Percentiles rank a stretch among this genome's conserved stretches.
These are phyloP conservation scores for Arabidopsis hybrid DNA, from an alignment of 441 rosid species.

Conservation along the genomic window DNA sequence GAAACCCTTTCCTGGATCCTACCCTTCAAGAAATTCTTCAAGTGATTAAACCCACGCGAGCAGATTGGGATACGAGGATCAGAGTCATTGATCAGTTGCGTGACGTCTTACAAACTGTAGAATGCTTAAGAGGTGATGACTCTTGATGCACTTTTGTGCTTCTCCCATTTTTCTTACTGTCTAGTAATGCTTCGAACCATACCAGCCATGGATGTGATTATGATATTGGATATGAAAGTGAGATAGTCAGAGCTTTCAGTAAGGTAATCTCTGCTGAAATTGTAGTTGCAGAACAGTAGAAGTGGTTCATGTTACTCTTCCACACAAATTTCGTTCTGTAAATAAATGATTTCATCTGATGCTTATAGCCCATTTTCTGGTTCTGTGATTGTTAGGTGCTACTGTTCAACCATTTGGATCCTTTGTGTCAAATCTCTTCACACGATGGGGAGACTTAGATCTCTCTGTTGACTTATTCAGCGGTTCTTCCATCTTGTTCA, in stretches of 20 bases:
- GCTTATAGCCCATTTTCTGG: constrained; percentile 10
- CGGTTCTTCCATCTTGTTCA: constrained; percentile 61
- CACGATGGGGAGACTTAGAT: constrained; percentile 89
- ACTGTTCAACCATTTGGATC: constrained; percentile 92
- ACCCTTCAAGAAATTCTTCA: constrained; percentile 65
- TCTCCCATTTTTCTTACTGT: constrained; percentile 14
- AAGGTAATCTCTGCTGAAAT: constrained; percentile 5
- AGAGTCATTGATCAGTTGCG: constrained; percentile 63
- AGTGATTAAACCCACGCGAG: constrained; percentile 62
- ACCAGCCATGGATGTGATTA: constrained; percentile 3
- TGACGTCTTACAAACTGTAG: constrained; percentile 59
- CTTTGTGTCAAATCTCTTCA: constrained; percentile 84
- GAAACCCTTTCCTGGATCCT: constrained; percentile 52
- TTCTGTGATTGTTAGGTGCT: constrained; percentile 66
- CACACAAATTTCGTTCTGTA: not conserved
- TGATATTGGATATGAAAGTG: not conserved
- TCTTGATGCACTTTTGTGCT: constrained; percentile 29
- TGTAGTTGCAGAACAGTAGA: constrained; percentile 15
- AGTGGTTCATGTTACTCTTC: not conserved
- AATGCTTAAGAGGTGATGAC: constrained; percentile 72
- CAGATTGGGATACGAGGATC: constrained; percentile 60
- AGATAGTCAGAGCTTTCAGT: constrained; percentile 13
- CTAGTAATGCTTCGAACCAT: not conserved
- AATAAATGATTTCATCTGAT: not conserved
- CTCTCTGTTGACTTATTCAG: constrained; percentile 68